Evolutionary conservation across 176 grass and related monocot genomes (phyloP).

Genomic region (Chloris gayana): DNA sequence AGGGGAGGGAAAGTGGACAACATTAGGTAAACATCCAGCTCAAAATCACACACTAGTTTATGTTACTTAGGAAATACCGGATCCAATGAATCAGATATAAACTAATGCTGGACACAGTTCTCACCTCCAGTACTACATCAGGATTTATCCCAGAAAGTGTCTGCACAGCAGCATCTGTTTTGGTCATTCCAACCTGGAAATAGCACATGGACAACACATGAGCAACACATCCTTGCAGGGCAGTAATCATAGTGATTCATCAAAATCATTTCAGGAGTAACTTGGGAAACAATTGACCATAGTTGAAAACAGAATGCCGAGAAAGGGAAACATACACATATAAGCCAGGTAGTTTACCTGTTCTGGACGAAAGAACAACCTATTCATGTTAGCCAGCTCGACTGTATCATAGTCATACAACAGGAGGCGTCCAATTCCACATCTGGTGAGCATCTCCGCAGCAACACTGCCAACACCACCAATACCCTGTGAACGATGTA

Average conservation of each 20-base stretch:
- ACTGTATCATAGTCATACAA: conserved; percentile 98
- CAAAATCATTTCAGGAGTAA: not conserved
- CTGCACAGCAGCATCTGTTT: conserved; percentile 95
- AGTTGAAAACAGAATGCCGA: conserved; percentile 10
- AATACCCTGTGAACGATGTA: conserved; percentile 62
- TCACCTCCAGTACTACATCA: conserved; percentile 88
- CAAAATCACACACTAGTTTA: not conserved
- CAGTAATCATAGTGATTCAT: not conserved
- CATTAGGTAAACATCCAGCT: not conserved
- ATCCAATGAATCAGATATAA: conserved; percentile 22
- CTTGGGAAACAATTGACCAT: not conserved
- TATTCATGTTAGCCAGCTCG: conserved; percentile 98
- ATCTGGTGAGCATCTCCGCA: conserved; percentile 96
- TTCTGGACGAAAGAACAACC: conserved; percentile 96
- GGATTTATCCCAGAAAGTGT: conserved; percentile 97
- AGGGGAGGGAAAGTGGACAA: conserved; percentile 1
- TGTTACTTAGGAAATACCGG: not conserved
- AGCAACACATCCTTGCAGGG: not conserved
- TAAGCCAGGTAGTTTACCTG: conserved; percentile 57
- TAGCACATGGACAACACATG: conserved; percentile 5
- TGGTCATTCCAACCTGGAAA: conserved; percentile 93
- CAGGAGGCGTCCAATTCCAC: conserved; percentile 91
- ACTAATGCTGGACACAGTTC: conserved; percentile 20
- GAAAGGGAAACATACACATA: not conserved
- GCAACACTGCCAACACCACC: conserved; percentile 97